These are phyloP conservation scores for Selenicereus undatus DNA, from an alignment of 148 eudicot genomes.

Conservation along the genomic window DNA sequence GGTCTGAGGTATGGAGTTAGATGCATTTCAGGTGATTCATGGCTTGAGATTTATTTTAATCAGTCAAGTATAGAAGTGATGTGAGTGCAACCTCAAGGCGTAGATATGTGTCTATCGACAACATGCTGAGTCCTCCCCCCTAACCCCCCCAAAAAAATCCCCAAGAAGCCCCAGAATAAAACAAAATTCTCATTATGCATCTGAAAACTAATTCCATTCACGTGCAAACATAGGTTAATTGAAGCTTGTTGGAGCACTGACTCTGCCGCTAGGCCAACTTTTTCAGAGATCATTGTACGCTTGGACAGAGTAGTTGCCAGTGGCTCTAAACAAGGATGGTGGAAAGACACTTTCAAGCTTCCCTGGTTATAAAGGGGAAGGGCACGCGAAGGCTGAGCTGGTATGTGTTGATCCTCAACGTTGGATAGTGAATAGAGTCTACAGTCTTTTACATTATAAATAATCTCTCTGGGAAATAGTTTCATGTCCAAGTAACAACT, in stretches of 20 bases:
- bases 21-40: neutral
- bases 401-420: conserved; percentile 18
- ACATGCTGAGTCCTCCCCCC: no score
- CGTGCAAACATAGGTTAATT: conserved; percentile 48
- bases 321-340: conserved; percentile 88
- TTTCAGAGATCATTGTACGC: conserved; percentile 69
- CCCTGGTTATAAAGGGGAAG: conserved; percentile 58
- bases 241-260: conserved; percentile 78
- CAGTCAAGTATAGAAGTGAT: neutral
- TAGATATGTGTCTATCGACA: no score
- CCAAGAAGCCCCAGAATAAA: no score
- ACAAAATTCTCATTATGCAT: no score
- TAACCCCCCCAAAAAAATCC: no score
- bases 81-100: no score
- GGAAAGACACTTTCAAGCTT: conserved; percentile 94
- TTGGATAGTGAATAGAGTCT: neutral
- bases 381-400: conserved; percentile 7
- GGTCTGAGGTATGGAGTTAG: neutral
- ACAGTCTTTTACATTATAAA: neutral
- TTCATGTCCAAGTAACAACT: neutral
- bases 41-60: neutral
- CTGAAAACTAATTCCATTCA: neutral
- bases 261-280: conserved; percentile 54
- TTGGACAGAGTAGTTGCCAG: conserved; percentile 66
- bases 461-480: neutral